These are phyloP conservation scores for Mesembryanthemum crystallinum DNA, from an alignment of 148 eudicot genomes.

Conservation along the genomic window DNA sequence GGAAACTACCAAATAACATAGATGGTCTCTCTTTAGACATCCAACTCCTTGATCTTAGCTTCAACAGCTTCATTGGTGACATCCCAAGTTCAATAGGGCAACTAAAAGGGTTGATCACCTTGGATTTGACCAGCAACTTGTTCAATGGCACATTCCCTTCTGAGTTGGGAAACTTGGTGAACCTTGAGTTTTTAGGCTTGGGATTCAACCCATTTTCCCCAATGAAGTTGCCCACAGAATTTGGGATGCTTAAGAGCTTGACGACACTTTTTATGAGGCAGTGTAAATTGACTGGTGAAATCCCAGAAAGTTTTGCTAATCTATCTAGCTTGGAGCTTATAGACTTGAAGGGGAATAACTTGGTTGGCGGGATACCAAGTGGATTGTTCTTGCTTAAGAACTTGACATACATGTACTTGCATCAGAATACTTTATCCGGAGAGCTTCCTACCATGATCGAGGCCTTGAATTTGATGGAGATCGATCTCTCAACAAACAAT, in stretches of 20 bases:
- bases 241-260: constrained; percentile 42
- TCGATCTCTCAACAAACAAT: constrained; percentile 44
- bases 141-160: constrained; percentile 57
- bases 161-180: constrained; percentile 50
- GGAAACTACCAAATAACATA: constrained; percentile 56
- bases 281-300: constrained; percentile 48
- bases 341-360: constrained; percentile 46
- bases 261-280: constrained; percentile 35
- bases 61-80: constrained; percentile 61
- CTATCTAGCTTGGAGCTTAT: constrained; percentile 42
- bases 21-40: constrained; percentile 41
- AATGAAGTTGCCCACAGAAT: constrained; percentile 39
- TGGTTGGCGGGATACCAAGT: constrained; percentile 54
- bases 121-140: constrained; percentile 38
- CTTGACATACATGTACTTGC: constrained; percentile 44
- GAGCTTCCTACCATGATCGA: constrained; percentile 44
- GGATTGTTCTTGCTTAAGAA: constrained; percentile 59
- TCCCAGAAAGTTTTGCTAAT: constrained; percentile 46
- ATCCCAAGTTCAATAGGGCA: constrained; percentile 56
- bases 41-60: constrained; percentile 40
- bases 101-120: constrained; percentile 29
- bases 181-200: constrained; percentile 35
- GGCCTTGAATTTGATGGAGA: constrained; percentile 32
- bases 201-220: constrained; percentile 36
- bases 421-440: constrained; percentile 49